Percentiles rank a stretch among this genome's conserved stretches.
Evolutionary conservation across 768 basidiomycete genomes (phyloP).

Genomic region (Russula sp.): DNA sequence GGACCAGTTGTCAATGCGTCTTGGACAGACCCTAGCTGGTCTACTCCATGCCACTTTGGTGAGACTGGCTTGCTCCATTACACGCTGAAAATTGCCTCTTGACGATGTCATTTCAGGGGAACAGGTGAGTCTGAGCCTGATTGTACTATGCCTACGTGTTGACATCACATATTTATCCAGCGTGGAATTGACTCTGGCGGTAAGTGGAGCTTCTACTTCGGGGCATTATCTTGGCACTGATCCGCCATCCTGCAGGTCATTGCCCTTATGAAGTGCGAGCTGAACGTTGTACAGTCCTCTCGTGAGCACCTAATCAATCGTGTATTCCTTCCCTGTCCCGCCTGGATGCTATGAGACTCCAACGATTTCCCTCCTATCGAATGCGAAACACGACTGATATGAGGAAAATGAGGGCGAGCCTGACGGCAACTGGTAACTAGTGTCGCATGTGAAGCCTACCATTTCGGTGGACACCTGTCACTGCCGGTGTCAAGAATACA

Average conservation of each 20-base stretch:
- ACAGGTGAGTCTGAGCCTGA: constrained; percentile 24
- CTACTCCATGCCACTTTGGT: constrained; percentile 82
- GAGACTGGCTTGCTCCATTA: constrained; percentile 13
- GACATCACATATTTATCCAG: constrained; percentile 22
- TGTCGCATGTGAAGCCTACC: not conserved
- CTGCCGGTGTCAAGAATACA: not conserved
- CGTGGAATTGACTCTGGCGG: constrained; percentile 41
- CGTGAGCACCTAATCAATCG: constrained; percentile 28
- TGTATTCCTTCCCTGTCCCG: not conserved
- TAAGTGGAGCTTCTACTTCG: constrained; percentile 24
- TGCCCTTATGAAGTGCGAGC: constrained; percentile 40
- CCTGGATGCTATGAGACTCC: not conserved
- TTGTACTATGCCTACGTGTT: not conserved
- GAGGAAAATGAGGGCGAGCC: not conserved
- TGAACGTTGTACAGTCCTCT: constrained; percentile 42
- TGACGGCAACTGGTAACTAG: not conserved
- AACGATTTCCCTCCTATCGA: not conserved
- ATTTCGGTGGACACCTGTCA: not conserved
- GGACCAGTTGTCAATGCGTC: constrained; percentile 74
- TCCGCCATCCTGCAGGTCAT: constrained; percentile 34
- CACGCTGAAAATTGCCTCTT: not conserved
- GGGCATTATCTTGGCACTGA: constrained; percentile 13
- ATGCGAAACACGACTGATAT: not conserved
- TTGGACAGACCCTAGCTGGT: constrained; percentile 79
- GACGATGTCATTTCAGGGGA: constrained; percentile 24